Conservation (phyloP, 2,329 filamentous ascomycete species). For the Exserohilum turcica region DNA sequence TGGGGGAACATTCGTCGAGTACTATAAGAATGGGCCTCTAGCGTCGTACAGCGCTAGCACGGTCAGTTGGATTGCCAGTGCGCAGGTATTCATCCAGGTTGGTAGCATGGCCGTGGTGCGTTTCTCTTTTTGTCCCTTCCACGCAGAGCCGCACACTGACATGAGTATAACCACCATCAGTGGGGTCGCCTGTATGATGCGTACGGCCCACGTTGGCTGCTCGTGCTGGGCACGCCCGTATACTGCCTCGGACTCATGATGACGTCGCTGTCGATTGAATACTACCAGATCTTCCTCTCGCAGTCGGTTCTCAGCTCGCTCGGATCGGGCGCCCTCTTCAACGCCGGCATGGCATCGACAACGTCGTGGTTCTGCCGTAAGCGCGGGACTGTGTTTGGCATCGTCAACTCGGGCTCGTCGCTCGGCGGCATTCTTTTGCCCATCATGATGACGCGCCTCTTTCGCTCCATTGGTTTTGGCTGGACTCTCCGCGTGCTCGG, state of each 20-base stretch:
- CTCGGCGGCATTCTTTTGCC: conserved; percentile 42
- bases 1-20: too few relatives aligned
- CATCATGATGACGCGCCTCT: conserved; percentile 48
- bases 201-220: conserved; percentile 61
- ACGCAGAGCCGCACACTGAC: too few relatives aligned
- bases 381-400: conserved; percentile 55
- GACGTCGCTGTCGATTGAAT: conserved; percentile 61
- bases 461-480: conserved; percentile 40
- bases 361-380: conserved; percentile 58
- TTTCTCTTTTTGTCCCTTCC: too few relatives aligned
- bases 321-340: conserved; percentile 60
- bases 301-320: conserved; percentile 60
- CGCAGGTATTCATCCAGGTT: too few relatives aligned
- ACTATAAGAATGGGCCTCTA: too few relatives aligned
- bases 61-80: too few relatives aligned
- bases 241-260: conserved; percentile 69
- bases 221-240: conserved; percentile 59
- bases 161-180: too few relatives aligned
- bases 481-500: background rate
- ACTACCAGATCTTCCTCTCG: conserved; percentile 61
- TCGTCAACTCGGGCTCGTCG: conserved; percentile 57
- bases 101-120: too few relatives aligned
- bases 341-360: conserved; percentile 51
- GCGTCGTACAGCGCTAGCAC: too few relatives aligned
- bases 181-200: too few relatives aligned